Percentiles rank a stretch among this genome's conserved stretches.
These are phyloP conservation scores for Amanita rimosa DNA, from an alignment of 768 basidiomycete genomes.

Conservation along the genomic window DNA sequence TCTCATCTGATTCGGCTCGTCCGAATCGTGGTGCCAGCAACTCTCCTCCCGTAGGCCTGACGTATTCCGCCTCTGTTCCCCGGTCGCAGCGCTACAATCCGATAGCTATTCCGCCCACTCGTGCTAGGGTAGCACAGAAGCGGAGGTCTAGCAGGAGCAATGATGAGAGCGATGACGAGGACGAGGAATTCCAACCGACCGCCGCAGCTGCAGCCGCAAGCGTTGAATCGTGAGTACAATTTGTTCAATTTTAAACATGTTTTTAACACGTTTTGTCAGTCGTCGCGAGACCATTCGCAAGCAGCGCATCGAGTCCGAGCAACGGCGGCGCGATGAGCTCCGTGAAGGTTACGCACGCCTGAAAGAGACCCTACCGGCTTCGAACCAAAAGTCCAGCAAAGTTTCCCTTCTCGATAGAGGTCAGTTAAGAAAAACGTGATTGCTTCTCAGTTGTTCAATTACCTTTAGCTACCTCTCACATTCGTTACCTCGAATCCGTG, in stretches of 20 bases:
- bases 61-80: conserved; percentile 52
- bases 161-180: conserved; percentile 63
- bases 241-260: neutral
- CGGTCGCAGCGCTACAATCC: conserved; percentile 73
- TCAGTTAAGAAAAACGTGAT: conserved; percentile 21
- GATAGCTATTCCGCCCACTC: conserved; percentile 44
- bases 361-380: conserved; percentile 82
- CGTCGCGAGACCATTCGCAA: conserved; percentile 86
- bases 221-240: conserved; percentile 37
- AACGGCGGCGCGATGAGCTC: conserved; percentile 86
- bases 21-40: conserved; percentile 61
- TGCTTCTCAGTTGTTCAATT: conserved; percentile 2
- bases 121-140: conserved; percentile 34
- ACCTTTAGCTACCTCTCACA: conserved; percentile 63
- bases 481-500: conserved; percentile 78
- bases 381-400: conserved; percentile 91
- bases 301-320: conserved; percentile 91
- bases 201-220: conserved; percentile 30
- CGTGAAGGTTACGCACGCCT: conserved; percentile 85
- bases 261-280: conserved; percentile 15
- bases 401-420: conserved; percentile 82
- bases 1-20: conserved; percentile 59
- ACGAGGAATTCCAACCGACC: conserved; percentile 62
- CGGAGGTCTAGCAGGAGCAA: conserved; percentile 38
- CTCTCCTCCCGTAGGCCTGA: conserved; percentile 31